Evolutionary conservation across 2,329 filamentous ascomycete species (phyloP), one percentile per base, ranked within the genome.

Genomic region (Calonectria fujianensis): DNA sequence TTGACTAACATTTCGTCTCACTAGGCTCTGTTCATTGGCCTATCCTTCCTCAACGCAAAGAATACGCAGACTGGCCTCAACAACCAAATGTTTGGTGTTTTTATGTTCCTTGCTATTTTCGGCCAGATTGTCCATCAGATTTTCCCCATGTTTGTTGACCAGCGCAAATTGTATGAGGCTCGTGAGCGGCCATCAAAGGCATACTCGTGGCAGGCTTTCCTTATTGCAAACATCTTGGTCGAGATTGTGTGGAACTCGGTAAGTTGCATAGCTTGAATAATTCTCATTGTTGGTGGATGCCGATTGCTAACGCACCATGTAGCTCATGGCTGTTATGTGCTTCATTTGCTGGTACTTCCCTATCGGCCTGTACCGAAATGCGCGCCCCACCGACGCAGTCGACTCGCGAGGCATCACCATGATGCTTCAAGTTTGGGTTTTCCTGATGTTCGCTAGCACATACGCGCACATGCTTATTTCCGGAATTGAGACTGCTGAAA

Each of bases 81-180:
- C 79, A 93, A 94, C 81, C 91, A 93, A 70, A 90, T 95, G 84
- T 95, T 95, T 82, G 89, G 89, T 69, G 91, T 95, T 67, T 95
- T 95, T 84, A 92, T 94, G 88, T 87, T 94, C 75, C 85, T 91
- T 70, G 94, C 91, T 18, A 93, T 95, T 82, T 95, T 95, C 83
- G 90, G 91, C 39, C 89, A 91, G 68, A 83, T 94, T 59, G 88
- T 91, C 0, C 89, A 93, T 74, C 92, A 93, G 77, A 92, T 93
- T 78, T 93, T 94, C 89, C 93, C 93, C 1, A 90, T 93, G 73
- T 95, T 95, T 77, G 91, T 94, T 57, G 89, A 90, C 0, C 93
- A 94, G 78, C 90, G 93, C 41, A 88, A 91, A 20, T 86, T 95
- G 14, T 95, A 95, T 80, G 94, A 95, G 84, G 89, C 91, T 10